Percentiles rank a stretch among this genome's conserved stretches.
phyloP scores from a whole-genome alignment of 2,329 filamentous ascomycete species.

The Elsinoe necatrix region DNA sequence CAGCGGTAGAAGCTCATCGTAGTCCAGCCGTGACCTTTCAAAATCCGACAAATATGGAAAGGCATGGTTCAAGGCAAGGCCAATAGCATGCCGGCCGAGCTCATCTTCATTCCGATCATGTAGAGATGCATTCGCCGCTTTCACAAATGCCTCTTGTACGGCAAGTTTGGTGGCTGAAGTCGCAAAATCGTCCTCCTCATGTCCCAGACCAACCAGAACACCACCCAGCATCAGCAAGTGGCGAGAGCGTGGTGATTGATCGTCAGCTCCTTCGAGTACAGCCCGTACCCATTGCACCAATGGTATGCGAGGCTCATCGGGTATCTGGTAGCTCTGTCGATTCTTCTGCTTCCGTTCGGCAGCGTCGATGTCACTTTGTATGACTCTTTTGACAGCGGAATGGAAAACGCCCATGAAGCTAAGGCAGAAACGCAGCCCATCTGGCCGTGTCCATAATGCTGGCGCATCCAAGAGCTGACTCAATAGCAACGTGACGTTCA shows the following conservation, averaged over 20 bases:
- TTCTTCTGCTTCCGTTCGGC: conserved; percentile 17
- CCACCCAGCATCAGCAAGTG: conserved; percentile 75
- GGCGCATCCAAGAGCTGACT: conserved; percentile 64
- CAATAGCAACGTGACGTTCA: conserved; percentile 65
- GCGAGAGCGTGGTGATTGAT: conserved; percentile 63
- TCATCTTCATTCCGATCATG: conserved; percentile 47
- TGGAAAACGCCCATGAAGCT: conserved; percentile 65
- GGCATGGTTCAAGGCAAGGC: conserved; percentile 66
- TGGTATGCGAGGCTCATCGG: conserved; percentile 25
- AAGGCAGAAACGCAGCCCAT: conserved; percentile 55
- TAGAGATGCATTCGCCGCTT: conserved; percentile 67
- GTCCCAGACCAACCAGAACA: conserved; percentile 66
- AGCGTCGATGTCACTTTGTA: conserved; percentile 39
- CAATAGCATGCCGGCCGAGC: conserved; percentile 43
- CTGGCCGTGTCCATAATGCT: conserved; percentile 58
- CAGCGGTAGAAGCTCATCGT: conserved; percentile 60
- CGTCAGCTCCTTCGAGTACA: conserved; percentile 52
- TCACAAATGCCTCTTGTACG: conserved; percentile 64
- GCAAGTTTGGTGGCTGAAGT: conserved; percentile 55
- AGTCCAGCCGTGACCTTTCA: conserved; percentile 53
- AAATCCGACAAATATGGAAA: conserved; percentile 61
- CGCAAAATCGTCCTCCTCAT: conserved; percentile 55
- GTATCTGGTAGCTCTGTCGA: conserved; percentile 21
- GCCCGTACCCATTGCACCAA: conserved; percentile 52
- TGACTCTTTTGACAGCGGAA: conserved; percentile 51